Percentiles rank a stretch among this genome's conserved stretches.
Conservation (phyloP, 768 basidiomycete species). For the Lactifluus volemus region DNA sequence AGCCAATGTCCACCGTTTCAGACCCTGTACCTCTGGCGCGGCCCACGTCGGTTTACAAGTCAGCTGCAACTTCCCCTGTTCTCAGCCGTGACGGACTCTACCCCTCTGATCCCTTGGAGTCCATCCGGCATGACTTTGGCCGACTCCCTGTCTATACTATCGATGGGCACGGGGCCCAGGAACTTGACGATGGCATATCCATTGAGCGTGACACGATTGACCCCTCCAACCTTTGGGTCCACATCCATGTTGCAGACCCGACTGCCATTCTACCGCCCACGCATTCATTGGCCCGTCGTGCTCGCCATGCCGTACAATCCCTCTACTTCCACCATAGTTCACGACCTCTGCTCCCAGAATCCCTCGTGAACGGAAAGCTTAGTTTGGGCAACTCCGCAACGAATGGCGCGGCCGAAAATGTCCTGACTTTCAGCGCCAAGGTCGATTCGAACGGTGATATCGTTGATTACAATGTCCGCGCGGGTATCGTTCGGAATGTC, state of each 20-base stretch:
- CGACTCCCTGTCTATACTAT: slow-evolving; percentile 75
- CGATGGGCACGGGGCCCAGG: slow-evolving; percentile 69
- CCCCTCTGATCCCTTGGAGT: slow-evolving; percentile 51
- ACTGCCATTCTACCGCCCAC: slow-evolving; percentile 66
- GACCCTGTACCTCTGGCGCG: not conserved
- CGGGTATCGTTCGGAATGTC: slow-evolving; percentile 68
- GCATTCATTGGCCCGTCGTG: slow-evolving; percentile 52
- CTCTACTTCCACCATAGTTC: slow-evolving; percentile 59
- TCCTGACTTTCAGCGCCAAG: slow-evolving; percentile 75
- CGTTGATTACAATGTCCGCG: slow-evolving; percentile 56
- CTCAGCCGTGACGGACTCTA: slow-evolving; percentile 61
- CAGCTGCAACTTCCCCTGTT: not conserved
- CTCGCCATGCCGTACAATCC: slow-evolving; percentile 42
- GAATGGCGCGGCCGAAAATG: slow-evolving; percentile 39
- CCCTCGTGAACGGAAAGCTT: slow-evolving; percentile 41
- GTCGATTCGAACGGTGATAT: slow-evolving; percentile 56
- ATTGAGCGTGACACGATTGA: slow-evolving; percentile 58
- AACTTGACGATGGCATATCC: slow-evolving; percentile 92
- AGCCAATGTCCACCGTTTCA: not conserved
- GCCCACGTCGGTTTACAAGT: not conserved
- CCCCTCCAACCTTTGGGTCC: slow-evolving; percentile 64
- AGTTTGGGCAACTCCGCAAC: slow-evolving; percentile 36
- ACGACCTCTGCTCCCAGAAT: slow-evolving; percentile 64
- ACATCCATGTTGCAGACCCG: slow-evolving; percentile 91
- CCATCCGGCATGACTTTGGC: slow-evolving; percentile 82